Conservation (phyloP, 2,329 filamentous ascomycete species). For the Elsinoe batatas region DNA sequence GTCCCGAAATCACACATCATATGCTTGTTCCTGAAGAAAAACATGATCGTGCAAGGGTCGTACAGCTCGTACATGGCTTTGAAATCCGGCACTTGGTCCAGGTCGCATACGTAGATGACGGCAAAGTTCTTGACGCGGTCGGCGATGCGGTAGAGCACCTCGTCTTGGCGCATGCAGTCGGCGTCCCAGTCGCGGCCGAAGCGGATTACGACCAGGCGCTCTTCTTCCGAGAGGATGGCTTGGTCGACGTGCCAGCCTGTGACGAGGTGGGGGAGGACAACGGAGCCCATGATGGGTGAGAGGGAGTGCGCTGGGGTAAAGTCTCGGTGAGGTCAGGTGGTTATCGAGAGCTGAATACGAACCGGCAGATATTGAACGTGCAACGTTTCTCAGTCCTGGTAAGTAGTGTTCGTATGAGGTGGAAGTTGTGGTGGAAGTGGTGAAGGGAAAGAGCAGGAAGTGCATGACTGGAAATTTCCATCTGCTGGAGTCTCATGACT, state of each 20-base stretch:
- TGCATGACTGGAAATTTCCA: constrained; percentile 1
- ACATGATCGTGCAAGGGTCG: constrained; percentile 92
- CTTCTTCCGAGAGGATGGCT: constrained; percentile 82
- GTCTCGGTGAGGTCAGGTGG: neutral
- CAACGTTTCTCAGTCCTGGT: neutral
- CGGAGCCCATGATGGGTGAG: constrained; percentile 57
- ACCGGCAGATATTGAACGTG: neutral
- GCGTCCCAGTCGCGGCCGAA: constrained; percentile 82
- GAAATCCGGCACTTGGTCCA: constrained; percentile 84
- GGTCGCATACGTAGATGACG: constrained; percentile 87
- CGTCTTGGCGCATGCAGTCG: constrained; percentile 76
- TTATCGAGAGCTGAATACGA: too few species aligned
- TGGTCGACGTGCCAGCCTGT: constrained; percentile 98
- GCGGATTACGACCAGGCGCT: constrained; percentile 84
- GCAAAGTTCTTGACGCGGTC: constrained; percentile 90
- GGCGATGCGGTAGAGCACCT: constrained; percentile 89
- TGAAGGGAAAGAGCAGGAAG: neutral
- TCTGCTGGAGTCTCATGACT: neutral
- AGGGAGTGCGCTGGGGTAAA: neutral
- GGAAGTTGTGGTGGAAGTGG: neutral
- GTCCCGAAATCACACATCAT: constrained; percentile 99
- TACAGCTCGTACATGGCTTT: constrained; percentile 81
- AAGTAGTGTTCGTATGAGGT: neutral
- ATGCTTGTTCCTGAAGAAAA: constrained; percentile 96
- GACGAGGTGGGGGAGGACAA: constrained; percentile 81